A percentile compares a stretch with the other conserved stretches of the same genome.
phyloP scores from a whole-genome alignment of 257 asterid species.

The Linderniella brevidens region DNA sequence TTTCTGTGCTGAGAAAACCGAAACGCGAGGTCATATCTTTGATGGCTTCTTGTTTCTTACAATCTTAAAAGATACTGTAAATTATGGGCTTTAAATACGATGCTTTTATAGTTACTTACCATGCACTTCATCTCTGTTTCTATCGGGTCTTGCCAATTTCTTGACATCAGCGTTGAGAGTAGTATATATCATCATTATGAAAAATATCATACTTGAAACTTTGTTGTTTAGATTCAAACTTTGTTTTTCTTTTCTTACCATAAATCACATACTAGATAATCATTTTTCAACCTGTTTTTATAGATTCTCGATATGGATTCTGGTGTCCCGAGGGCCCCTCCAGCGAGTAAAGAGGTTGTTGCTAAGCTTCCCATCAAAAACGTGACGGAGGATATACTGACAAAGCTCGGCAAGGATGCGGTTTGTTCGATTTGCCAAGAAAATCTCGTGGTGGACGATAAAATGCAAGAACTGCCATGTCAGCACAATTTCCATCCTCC shows the following conservation, averaged over 20 bases:
- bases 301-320: conserved; percentile 45
- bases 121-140: too few species aligned
- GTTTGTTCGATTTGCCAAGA: conserved; percentile 89
- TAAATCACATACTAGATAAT: background rate
- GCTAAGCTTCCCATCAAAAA: conserved; percentile 76
- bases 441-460: conserved; percentile 47
- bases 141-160: too few species aligned
- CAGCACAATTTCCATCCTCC: conserved; percentile 93
- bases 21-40: too few species aligned
- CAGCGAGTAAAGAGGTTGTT: conserved; percentile 88
- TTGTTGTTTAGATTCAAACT: too few species aligned
- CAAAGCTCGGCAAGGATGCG: conserved; percentile 61
- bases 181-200: background rate
- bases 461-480: conserved; percentile 93
- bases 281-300: conserved; percentile 11
- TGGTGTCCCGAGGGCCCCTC: conserved; percentile 74
- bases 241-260: too few species aligned
- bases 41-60: too few species aligned
- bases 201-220: too few species aligned
- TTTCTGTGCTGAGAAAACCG: too few species aligned
- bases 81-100: too few species aligned
- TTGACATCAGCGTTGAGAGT: too few species aligned
- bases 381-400: conserved; percentile 41
- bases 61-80: too few species aligned
- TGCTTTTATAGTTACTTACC: background rate